Conservation (phyloP, 106 monocot genomes). For the Cymbidium sinense region DNA sequence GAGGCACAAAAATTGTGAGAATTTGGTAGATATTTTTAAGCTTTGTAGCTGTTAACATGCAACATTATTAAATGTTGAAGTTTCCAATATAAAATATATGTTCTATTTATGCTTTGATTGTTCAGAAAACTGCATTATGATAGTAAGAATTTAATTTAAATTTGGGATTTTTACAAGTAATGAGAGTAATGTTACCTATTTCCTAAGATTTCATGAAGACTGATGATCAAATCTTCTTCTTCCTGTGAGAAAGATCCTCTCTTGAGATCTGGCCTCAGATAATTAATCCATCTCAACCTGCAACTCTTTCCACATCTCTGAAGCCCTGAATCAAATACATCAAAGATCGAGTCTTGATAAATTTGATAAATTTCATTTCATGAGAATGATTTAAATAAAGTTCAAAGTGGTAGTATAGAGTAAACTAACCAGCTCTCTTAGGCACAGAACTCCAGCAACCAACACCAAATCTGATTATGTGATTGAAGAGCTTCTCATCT, state of each 20-base stretch:
- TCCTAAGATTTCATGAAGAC: slow-evolving; percentile 38
- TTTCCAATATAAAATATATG: too few relatives aligned
- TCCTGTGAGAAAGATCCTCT: slow-evolving; percentile 50
- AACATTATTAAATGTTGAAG: too few relatives aligned
- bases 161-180: too few relatives aligned
- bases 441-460: slow-evolving; percentile 93
- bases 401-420: not conserved
- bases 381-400: too few relatives aligned
- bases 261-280: slow-evolving; percentile 52
- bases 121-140: too few relatives aligned
- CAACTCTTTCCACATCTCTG: slow-evolving; percentile 69
- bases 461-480: slow-evolving; percentile 62
- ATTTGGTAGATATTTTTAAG: too few relatives aligned
- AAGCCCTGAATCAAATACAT: slow-evolving; percentile 23
- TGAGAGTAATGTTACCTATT: too few relatives aligned
- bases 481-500: slow-evolving; percentile 70
- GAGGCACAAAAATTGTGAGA: not conserved
- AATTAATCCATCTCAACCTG: slow-evolving; percentile 59
- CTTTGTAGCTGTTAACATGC: too few relatives aligned
- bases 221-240: slow-evolving; percentile 47
- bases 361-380: too few relatives aligned
- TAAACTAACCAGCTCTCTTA: slow-evolving; percentile 51
- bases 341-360: too few relatives aligned
- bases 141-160: too few relatives aligned
- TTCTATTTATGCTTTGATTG: too few relatives aligned